Evolutionary conservation across 345 rosid genomes (phyloP).

Genomic region (Raphanus raphanistrum): DNA sequence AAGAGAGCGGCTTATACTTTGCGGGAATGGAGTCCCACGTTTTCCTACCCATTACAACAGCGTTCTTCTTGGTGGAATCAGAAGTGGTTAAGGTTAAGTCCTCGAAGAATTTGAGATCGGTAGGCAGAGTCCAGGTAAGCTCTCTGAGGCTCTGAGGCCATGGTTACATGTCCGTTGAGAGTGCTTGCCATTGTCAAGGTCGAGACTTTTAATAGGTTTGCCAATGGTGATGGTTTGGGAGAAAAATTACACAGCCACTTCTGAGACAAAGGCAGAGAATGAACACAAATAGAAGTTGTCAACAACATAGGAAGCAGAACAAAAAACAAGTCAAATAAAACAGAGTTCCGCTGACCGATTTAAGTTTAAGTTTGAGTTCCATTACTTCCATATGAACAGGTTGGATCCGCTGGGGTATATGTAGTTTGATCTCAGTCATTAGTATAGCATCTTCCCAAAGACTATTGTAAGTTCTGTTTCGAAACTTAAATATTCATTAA

Average conservation of each 20-base stretch:
- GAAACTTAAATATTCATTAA: background rate
- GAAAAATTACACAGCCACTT: too few species aligned
- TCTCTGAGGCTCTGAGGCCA: constrained; percentile 45
- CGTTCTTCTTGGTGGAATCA: constrained; percentile 76
- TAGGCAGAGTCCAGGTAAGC: constrained; percentile 77
- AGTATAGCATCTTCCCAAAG: too few species aligned
- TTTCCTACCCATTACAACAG: constrained; percentile 89
- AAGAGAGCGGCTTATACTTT: constrained; percentile 61
- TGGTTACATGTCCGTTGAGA: too few species aligned
- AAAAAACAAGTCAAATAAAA: too few species aligned
- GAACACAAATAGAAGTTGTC: too few species aligned
- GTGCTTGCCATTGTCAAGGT: constrained; percentile 36
- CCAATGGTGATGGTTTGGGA: background rate
- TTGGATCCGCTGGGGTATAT: too few species aligned
- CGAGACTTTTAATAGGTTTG: constrained; percentile 29
- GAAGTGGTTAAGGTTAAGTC: constrained; percentile 57
- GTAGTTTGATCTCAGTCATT: too few species aligned
- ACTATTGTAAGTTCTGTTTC: background rate
- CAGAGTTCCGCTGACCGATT: too few species aligned
- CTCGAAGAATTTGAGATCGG: constrained; percentile 85
- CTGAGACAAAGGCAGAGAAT: too few species aligned
- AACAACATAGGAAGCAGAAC: too few species aligned
- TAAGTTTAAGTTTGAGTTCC: too few species aligned
- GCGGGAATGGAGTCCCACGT: constrained; percentile 90
- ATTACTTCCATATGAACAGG: too few species aligned